Percentiles rank a stretch among this genome's conserved stretches.
Evolutionary conservation across 805 yeast genomes (phyloP).

Genomic region (Suhomyces emberorum): DNA sequence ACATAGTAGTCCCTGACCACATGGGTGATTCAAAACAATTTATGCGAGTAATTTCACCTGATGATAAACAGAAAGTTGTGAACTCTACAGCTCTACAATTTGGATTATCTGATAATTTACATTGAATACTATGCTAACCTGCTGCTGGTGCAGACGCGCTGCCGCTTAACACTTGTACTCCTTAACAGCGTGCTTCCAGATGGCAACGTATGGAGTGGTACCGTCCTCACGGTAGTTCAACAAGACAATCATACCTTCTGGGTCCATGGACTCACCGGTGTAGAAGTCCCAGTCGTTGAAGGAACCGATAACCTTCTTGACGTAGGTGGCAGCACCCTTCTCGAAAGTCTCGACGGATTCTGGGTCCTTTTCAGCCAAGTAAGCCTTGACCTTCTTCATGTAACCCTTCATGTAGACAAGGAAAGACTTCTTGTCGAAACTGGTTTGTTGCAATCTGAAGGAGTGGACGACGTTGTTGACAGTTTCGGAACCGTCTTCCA

Average conservation of each 20-base stretch:
- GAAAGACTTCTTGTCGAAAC: constrained; percentile 97
- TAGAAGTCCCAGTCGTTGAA: constrained; percentile 99
- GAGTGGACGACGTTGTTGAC: constrained; percentile 99
- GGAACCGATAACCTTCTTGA: constrained; percentile 91
- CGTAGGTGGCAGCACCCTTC: constrained; percentile 96
- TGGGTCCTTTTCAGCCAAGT: constrained; percentile 86
- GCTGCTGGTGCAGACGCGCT: no score
- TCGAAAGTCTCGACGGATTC: constrained; percentile 85
- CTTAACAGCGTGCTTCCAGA: constrained; percentile 98
- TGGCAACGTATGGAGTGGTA: constrained; percentile 92
- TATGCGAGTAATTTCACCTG: no score
- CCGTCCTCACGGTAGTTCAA: constrained; percentile 99
- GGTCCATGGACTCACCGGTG: constrained; percentile 99
- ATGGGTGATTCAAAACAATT: no score
- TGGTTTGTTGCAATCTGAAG: constrained; percentile 94
- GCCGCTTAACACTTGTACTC: constrained; percentile 55
- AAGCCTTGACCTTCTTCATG: constrained; percentile 94
- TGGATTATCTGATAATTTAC: no score
- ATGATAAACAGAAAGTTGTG: no score
- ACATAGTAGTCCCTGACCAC: no score
- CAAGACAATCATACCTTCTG: constrained; percentile 97
- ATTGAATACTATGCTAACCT: no score
- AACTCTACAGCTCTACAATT: no score
- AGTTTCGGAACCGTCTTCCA: constrained; percentile 81
- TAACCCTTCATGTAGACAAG: constrained; percentile 95